Conservation (phyloP, 257 asterid genomes). For the Forsythia viridissima region DNA sequence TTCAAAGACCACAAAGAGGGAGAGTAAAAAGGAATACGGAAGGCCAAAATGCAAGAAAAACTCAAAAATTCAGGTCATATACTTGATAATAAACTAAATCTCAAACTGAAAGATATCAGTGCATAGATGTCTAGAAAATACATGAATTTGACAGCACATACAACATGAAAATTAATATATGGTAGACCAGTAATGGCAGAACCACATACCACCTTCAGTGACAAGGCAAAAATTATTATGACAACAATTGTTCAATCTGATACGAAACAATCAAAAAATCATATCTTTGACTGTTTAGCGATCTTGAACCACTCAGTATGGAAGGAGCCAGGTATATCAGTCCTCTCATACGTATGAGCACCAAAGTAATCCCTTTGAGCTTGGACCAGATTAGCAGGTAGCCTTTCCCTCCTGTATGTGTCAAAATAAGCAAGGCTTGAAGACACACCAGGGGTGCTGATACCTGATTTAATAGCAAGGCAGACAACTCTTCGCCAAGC, state of each 20-base stretch:
- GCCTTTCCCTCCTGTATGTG: constrained; percentile 56
- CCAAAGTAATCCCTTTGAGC: constrained; percentile 80
- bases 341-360: constrained; percentile 74
- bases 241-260: constrained; percentile 10
- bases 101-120: not conserved
- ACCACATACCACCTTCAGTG: not conserved
- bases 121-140: not conserved
- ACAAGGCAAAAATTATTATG: constrained; percentile 3
- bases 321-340: constrained; percentile 58
- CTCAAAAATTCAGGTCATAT: not conserved
- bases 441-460: constrained; percentile 72
- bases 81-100: not conserved
- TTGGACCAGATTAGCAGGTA: constrained; percentile 74
- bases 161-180: not conserved
- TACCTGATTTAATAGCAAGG: constrained; percentile 66
- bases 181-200: not conserved
- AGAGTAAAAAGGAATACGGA: not conserved
- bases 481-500: constrained; percentile 73
- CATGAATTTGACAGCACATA: not conserved
- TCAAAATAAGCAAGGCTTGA: constrained; percentile 72
- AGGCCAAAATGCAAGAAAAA: not conserved
- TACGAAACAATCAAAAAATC: constrained; percentile 18
- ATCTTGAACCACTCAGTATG: constrained; percentile 79
- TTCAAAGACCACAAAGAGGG: not conserved
- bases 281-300: constrained; percentile 55